phyloP scores from a whole-genome alignment of 352 stramenopile species.

The Phytophthora syringae region DNA sequence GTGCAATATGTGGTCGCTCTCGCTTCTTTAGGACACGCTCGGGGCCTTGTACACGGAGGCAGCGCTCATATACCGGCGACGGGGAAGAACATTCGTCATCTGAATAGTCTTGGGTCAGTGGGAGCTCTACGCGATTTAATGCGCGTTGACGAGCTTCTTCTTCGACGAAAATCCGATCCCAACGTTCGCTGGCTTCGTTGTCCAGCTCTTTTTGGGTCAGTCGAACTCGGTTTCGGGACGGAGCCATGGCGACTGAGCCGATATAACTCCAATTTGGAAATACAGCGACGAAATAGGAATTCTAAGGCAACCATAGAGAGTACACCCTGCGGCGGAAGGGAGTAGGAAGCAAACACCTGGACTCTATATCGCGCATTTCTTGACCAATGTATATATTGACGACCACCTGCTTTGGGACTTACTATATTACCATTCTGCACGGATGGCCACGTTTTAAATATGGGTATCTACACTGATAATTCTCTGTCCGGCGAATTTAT shows the following conservation, averaged over 20 bases:
- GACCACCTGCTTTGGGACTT: background rate
- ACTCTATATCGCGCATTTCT: background rate
- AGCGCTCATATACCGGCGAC: background rate
- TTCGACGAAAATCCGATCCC: background rate
- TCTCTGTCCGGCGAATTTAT: background rate
- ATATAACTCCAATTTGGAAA: background rate
- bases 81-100: background rate
- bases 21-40: background rate
- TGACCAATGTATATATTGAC: background rate
- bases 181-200: background rate
- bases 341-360: background rate
- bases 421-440: background rate
- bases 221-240: background rate
- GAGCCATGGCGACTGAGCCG: background rate
- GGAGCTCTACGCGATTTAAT: background rate
- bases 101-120: background rate
- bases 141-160: background rate
- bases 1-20: too few relatives aligned
- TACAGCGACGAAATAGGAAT: background rate
- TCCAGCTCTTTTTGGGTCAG: background rate
- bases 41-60: background rate
- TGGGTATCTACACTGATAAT: background rate
- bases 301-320: background rate
- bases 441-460: background rate
- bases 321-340: background rate